Conservation (phyloP, 345 rosid genomes). For the Geranium brycei region DNA sequence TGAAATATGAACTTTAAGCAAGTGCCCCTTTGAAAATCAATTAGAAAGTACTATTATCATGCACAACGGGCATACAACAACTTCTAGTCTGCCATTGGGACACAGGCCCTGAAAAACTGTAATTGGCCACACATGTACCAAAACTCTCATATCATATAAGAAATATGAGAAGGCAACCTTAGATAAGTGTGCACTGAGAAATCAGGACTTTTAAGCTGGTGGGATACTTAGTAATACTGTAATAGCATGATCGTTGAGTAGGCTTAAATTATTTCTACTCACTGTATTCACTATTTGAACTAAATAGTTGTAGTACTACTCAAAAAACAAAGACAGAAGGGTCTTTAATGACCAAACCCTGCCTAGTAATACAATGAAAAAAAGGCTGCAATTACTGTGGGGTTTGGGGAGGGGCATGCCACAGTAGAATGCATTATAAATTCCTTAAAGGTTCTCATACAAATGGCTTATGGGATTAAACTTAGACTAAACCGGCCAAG, state of each 20-base stretch:
- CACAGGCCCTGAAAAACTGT: too few species aligned
- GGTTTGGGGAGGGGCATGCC: too few species aligned
- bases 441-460: too few species aligned
- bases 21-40: not conserved
- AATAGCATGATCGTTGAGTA: too few species aligned
- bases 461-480: too few species aligned
- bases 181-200: not conserved
- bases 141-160: not conserved
- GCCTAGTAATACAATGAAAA: too few species aligned
- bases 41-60: not conserved
- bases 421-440: too few species aligned
- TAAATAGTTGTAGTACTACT: not conserved
- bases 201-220: not conserved
- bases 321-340: not conserved
- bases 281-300: not conserved
- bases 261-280: too few species aligned
- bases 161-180: not conserved
- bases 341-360: too few species aligned
- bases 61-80: not conserved
- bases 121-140: not conserved
- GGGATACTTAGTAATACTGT: too few species aligned
- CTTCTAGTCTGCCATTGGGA: not conserved
- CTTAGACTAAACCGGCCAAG: too few species aligned
- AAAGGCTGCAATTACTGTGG: too few species aligned
- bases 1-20: conserved; percentile 8